A percentile compares a stretch with the other conserved stretches of the same genome.
phyloP scores from a whole-genome alignment of 768 basidiomycete species.

The Amanita exitialis region DNA sequence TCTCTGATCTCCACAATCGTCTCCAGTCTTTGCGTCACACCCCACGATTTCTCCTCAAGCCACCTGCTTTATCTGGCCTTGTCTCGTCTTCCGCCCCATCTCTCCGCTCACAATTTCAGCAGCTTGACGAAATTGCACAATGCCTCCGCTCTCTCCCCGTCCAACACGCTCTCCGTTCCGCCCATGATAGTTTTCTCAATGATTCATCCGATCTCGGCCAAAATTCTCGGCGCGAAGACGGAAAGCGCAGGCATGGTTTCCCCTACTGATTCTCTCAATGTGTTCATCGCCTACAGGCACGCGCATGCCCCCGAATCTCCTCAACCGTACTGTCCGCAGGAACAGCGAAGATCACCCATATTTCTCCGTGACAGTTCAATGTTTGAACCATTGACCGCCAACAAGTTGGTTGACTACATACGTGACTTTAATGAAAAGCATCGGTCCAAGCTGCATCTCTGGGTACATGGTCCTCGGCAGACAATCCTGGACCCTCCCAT shows the following conservation, averaged over 20 bases:
- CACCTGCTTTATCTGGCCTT: conserved; percentile 15
- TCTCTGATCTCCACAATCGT: conserved; percentile 34
- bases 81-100: conserved; percentile 15
- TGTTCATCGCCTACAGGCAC: conserved; percentile 22
- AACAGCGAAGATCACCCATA: conserved; percentile 26
- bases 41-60: conserved; percentile 33
- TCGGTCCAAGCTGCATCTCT: conserved; percentile 41
- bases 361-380: conserved; percentile 33
- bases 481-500: conserved; percentile 19
- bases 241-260: conserved; percentile 45
- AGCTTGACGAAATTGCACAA: conserved; percentile 38
- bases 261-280: background rate
- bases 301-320: conserved; percentile 51
- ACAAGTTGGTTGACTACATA: conserved; percentile 43
- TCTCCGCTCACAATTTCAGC: conserved; percentile 30
- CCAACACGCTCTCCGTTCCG: conserved; percentile 48
- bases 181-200: conserved; percentile 40
- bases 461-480: conserved; percentile 26
- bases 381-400: conserved; percentile 27
- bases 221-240: conserved; percentile 34
- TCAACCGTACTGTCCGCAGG: conserved; percentile 40
- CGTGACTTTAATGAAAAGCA: conserved; percentile 43
- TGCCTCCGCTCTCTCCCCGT: conserved; percentile 36
- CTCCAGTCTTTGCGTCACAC: conserved; percentile 35
- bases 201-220: conserved; percentile 41